Evolutionary conservation across 176 grass and related monocot species (phyloP), one percentile per base, ranked within the genome.

Genomic region (Oryza coarctata): DNA sequence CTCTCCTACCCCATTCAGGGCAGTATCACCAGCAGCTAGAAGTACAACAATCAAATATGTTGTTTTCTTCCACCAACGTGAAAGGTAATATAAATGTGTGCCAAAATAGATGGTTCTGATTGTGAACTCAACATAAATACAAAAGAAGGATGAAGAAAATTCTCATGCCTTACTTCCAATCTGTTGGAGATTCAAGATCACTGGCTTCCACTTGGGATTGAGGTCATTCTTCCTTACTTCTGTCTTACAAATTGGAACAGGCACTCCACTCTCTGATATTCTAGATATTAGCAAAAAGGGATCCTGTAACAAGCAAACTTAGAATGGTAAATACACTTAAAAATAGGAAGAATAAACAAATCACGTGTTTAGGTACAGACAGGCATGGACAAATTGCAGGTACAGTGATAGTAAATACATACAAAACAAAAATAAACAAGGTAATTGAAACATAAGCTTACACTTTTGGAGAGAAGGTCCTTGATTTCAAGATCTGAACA

Each of bases 191-290:
- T 90, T 99, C 86, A 99, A 73, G 73, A 87, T 82, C 39, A 92
- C 83, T 63, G 96, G 89, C 75, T 90, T 99, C 92, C 92, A 99
- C 65, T 74, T 95, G 85, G 96, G 96, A 88, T 94, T 95, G 35
- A 93, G 93, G 73, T 99, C 93, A 73, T 99, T 99, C 88, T 95
- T 99, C 85, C 85, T 99, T 84, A 99, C 96, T 95, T 99, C 96
- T 71, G 96, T 99, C 91, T 94, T 99, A 73, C 87, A 99, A 90
- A 99, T 88, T 90, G 96, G 93, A 87, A 94, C 70, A 85, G 91
- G 49, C 83, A 76, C 79, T 78, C 93, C 96, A 74, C 77, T 92
- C 73, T 94, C 93, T 64, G 90, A 86, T 80, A 84, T 91, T 92
- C 83, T 93, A 78, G 96, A 99, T 88, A 99, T 93, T 82, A 99